These are phyloP conservation scores for Arthrobotrys iridis DNA, from an alignment of 2,329 filamentous ascomycete species.

Conservation along the genomic window DNA sequence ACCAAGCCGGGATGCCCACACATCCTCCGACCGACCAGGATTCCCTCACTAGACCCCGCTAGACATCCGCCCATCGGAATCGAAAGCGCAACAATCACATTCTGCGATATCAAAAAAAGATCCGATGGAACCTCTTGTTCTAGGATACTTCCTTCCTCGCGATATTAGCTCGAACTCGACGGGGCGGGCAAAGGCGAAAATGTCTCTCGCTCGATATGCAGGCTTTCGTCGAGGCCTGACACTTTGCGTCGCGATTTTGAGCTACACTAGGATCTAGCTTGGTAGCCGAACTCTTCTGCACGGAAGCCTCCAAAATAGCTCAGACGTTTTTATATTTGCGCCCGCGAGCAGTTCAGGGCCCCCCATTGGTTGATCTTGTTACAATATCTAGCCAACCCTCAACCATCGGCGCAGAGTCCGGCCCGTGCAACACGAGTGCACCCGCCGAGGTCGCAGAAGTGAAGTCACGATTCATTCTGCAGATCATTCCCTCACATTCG, in stretches of 20 bases:
- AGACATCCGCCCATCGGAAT: constrained; percentile 13
- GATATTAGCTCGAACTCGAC: background rate
- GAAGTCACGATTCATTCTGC: background rate
- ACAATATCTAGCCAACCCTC: background rate
- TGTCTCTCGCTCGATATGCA: constrained; percentile 14
- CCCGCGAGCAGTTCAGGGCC: background rate
- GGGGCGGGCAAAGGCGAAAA: constrained; percentile 23
- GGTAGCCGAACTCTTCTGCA: background rate
- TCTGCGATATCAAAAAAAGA: constrained; percentile 14
- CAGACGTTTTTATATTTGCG: constrained; percentile 15
- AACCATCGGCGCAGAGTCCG: background rate
- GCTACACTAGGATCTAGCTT: constrained; percentile 11
- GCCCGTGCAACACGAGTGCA: background rate
- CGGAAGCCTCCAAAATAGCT: constrained; percentile 6
- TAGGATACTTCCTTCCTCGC: background rate
- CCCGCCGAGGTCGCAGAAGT: background rate
- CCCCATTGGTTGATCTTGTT: background rate
- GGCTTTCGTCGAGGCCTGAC: background rate
- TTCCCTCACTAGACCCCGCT: background rate
- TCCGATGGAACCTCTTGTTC: background rate
- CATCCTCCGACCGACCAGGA: background rate
- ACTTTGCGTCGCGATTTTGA: constrained; percentile 1
- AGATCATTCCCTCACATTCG: too few relatives aligned
- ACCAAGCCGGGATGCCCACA: background rate
- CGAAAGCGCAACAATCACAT: constrained; percentile 3